Percentiles rank a stretch among this genome's conserved stretches.
These are phyloP conservation scores for Phytophthora vignae DNA, from an alignment of 352 stramenopile genomes.

Conservation along the genomic window DNA sequence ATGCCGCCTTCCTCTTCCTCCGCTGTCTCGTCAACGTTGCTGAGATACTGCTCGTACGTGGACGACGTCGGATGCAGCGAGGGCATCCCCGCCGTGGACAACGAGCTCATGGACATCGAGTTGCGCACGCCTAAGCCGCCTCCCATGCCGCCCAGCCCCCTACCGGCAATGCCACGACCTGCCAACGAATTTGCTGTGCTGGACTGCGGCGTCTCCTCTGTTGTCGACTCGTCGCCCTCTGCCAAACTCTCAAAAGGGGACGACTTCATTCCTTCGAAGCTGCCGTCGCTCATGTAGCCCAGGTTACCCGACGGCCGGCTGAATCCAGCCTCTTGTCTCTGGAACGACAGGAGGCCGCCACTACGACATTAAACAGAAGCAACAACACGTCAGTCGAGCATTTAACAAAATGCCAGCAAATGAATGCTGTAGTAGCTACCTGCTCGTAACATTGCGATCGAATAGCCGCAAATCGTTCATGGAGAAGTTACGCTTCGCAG, in stretches of 20 bases:
- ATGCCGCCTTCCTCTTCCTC: conserved; percentile 84
- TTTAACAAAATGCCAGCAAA: neutral
- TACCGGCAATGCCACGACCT: conserved; percentile 38
- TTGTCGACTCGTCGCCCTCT: conserved; percentile 23
- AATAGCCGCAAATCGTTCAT: conserved; percentile 86
- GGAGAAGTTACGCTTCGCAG: conserved; percentile 85
- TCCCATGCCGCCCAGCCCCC: conserved; percentile 31
- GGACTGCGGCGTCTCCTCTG: conserved; percentile 20
- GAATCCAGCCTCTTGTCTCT: conserved; percentile 29
- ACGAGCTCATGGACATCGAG: conserved; percentile 89
- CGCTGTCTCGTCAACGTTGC: conserved; percentile 85
- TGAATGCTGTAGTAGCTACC: conserved; percentile 40
- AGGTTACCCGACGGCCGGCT: conserved; percentile 30
- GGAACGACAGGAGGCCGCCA: conserved; percentile 39
- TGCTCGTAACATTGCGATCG: conserved; percentile 57
- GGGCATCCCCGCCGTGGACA: conserved; percentile 66
- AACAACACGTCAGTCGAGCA: conserved; percentile 1
- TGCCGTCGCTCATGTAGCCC: conserved; percentile 57
- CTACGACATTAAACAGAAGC: conserved; percentile 26
- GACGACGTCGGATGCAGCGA: conserved; percentile 72
- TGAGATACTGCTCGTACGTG: conserved; percentile 90
- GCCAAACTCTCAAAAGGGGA: conserved; percentile 44
- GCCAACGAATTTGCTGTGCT: conserved; percentile 19
- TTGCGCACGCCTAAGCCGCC: conserved; percentile 44
- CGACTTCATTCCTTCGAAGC: conserved; percentile 53